Conservation (phyloP, 2,329 filamentous ascomycete species). For the Colletotrichum shisoi region DNA sequence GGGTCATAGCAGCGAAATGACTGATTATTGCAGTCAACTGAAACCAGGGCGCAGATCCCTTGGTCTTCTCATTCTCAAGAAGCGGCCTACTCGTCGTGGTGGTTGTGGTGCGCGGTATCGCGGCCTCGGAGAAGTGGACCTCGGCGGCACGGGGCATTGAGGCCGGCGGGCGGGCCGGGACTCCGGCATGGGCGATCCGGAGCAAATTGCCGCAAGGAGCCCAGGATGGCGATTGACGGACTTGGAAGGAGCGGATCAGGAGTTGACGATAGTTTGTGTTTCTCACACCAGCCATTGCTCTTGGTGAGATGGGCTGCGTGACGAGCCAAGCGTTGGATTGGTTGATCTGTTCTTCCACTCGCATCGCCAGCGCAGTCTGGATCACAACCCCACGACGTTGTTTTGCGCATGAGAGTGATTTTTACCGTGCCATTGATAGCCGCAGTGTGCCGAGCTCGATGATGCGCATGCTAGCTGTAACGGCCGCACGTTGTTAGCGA, state of each 20-base stretch:
- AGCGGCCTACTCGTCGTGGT: constrained; percentile 59
- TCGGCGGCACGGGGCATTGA: constrained; percentile 48
- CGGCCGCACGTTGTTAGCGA: neutral
- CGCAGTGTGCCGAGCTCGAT: neutral
- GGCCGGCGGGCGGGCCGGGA: constrained; percentile 60
- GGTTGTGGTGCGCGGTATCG: constrained; percentile 59
- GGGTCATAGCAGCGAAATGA: constrained; percentile 33
- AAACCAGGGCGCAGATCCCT: no score
- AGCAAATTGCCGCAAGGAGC: constrained; percentile 44
- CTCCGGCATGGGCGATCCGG: constrained; percentile 53
- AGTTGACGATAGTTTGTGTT: no score
- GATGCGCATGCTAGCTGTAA: neutral
- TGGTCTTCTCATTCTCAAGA: no score
- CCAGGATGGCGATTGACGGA: constrained; percentile 58
- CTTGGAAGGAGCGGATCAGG: constrained; percentile 40
- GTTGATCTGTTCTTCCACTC: neutral
- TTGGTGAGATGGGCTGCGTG: neutral
- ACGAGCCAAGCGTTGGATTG: neutral
- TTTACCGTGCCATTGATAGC: neutral
- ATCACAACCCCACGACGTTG: neutral
- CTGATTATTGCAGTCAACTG: no score
- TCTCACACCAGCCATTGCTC: no score
- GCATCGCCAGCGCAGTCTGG: neutral
- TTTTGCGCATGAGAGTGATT: neutral
- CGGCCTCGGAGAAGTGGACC: constrained; percentile 57